Conservation (phyloP, 805 yeast species). For the Hanseniaspora singularis region DNA sequence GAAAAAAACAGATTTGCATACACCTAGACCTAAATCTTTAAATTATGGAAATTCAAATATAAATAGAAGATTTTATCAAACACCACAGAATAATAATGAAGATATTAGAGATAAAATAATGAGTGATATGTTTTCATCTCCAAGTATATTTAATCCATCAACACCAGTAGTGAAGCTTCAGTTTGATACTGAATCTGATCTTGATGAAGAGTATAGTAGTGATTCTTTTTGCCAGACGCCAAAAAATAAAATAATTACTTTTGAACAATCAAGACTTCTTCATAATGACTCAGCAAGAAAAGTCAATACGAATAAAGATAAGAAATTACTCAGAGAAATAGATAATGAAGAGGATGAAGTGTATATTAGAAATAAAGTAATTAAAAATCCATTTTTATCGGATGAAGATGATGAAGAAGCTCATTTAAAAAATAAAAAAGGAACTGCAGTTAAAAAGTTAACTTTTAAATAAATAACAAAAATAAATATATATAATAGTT, state of each 20-base stretch:
- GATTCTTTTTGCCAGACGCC: constrained; percentile 29
- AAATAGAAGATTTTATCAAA: background rate
- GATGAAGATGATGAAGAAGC: constrained; percentile 16
- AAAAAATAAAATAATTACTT: constrained; percentile 27
- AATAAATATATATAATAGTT: background rate
- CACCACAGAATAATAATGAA: constrained; percentile 14
- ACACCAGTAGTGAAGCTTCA: constrained; percentile 17
- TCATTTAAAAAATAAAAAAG: constrained; percentile 2
- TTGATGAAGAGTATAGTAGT: background rate
- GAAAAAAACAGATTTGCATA: background rate
- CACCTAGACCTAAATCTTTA: constrained; percentile 6
- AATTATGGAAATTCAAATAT: background rate
- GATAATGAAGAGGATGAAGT: constrained; percentile 19
- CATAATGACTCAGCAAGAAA: constrained; percentile 22
- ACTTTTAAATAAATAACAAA: background rate
- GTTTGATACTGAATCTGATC: constrained; percentile 18
- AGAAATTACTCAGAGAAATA: constrained; percentile 15
- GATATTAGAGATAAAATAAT: constrained; percentile 7
- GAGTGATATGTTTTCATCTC: constrained; percentile 17
- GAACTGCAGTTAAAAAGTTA: constrained; percentile 11
- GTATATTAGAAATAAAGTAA: constrained; percentile 16
- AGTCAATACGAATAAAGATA: constrained; percentile 2
- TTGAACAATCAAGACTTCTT: constrained; percentile 29
- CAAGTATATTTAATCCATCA: constrained; percentile 21
- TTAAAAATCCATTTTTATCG: constrained; percentile 22